Evolutionary conservation across 2,329 filamentous ascomycete genomes (phyloP), one percentile per base, ranked within the genome.

Genomic region (Exophiala alcalophila): DNA sequence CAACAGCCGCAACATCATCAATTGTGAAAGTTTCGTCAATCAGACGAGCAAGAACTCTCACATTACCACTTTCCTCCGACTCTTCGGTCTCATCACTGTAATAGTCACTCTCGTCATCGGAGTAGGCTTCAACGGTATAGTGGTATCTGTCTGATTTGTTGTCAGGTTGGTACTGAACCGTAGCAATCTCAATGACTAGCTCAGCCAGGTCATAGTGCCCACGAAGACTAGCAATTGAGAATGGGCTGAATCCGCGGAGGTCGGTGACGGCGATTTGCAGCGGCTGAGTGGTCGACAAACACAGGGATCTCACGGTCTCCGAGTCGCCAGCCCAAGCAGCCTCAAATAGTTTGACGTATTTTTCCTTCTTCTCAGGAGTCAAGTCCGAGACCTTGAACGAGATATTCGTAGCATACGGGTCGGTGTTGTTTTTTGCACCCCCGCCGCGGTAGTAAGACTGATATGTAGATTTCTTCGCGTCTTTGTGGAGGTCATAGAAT

Each of bases 241-340:
- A 87, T 0, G 84, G 81, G 8, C 67, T 77, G 46, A 81, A 72
- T 1, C 56, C 48, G 3, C 61, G 54, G 1, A 55, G 46, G 56
- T 88, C 84, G 1, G 49, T 54, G 1, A 81, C 74, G 0, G 82
- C 74, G 40, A 88, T 74, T 50, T 80, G 73, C 28, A 92, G 68
- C 1, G 84, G 83, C 28, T 48, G 72, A 77, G 81, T 85, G 2
- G 74, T 65, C 8, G 70, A 65, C 14, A 86, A 64, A 1, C 82
- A 84, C 25, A 86, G 66, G 10, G 65, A 61, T 57, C 84, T 86
- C 61, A 91, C 78, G 3, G 68, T 78, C 1, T 77, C 69, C 1
- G 84, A 52, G 53, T 92, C 77, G n/a, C 82, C 83, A 4, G 56
- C 56, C 84, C 84, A 92, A 4, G 79, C 79, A 24, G 85, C 85